Base-by-base conservation (phyloP, 2,329 filamentous ascomycete species). In the Sporothrix schenckii region DNA sequence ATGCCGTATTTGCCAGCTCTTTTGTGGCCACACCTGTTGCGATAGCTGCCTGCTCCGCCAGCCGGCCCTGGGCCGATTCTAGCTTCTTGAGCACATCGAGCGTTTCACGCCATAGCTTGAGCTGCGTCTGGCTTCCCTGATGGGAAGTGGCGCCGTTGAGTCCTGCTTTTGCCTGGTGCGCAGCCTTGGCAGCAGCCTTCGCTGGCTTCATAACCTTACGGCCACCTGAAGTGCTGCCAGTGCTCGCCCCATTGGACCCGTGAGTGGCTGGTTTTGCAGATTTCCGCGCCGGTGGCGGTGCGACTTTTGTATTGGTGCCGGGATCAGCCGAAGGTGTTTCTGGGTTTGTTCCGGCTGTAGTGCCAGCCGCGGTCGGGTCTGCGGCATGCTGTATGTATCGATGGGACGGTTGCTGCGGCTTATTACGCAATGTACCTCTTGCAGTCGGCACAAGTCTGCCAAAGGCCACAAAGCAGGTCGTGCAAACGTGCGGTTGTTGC, bases 81-180 rank as follows among this genome's bases (percentile, higher is more conserved):
- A 77, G 72, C 50, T 74, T 75, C 50, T 74, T 76, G 53, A 76
- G 69, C n/a, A 74, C 72, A 9, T 74, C 69, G 14, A 77, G 73
- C 27, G 77, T 76, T 58, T 78, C 74, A 11, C 71, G 72, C 76
- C 77, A 77, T 11, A 77, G 58, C 66, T 74, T 69, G 5, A 74
- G 66, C 60, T 73, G 72, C 19, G 67, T 71, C 66, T 70, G 52
- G 44, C 39, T 60, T 16, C 60, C 21, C n/a, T 69, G 60, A 6
- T 53, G 60, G 27, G 52, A 56, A 21, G 44, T 34, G 9, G 41
- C 16, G 30, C 50, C 63, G 50, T 21, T 66, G 50, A 44, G 52
- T 24, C 13, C 49, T 14, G 44, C 39, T 27, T 67, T 72, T 39
- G 56, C 47, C 21, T 66, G 49, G 63, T 63, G 41, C 3, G 63